A percentile compares a stretch with the other conserved stretches of the same genome.
Conservation (phyloP, 306 rosid genomes). For the Cucurbita argyrosperma region DNA sequence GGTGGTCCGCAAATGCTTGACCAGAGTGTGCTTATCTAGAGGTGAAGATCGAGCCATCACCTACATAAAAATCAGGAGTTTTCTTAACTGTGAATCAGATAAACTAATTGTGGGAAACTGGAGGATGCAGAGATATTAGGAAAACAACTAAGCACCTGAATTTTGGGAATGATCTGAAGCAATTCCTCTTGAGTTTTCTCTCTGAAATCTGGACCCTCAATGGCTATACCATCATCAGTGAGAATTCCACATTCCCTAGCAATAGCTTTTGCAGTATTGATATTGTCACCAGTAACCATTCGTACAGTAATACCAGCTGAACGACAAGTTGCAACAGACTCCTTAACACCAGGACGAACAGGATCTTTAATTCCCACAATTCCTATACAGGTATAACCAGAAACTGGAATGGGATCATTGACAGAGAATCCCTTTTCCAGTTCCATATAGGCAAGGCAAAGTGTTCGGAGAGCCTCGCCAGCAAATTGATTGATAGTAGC, state of each 20-base stretch:
- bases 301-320: slow-evolving; percentile 87
- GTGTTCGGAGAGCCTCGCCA: slow-evolving; percentile 78
- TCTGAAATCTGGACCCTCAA: slow-evolving; percentile 88
- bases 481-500: slow-evolving; percentile 65
- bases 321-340: slow-evolving; percentile 80
- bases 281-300: slow-evolving; percentile 98
- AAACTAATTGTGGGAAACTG: slow-evolving; percentile 1
- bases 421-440: slow-evolving; percentile 51
- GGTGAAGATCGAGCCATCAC: slow-evolving; percentile 99
- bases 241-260: slow-evolving; percentile 97
- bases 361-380: slow-evolving; percentile 95
- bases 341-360: slow-evolving; percentile 94
- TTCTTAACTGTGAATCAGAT: slow-evolving; percentile 4
- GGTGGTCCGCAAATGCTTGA: slow-evolving; percentile 76
- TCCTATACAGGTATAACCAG: slow-evolving; percentile 80
- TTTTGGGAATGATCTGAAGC: slow-evolving; percentile 64
- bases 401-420: slow-evolving; percentile 49
- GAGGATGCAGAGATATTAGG: neutral
- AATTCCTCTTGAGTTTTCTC: slow-evolving; percentile 63
- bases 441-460: slow-evolving; percentile 80
- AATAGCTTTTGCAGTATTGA: slow-evolving; percentile 85
- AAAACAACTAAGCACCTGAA: slow-evolving; percentile 54
- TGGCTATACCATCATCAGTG: slow-evolving; percentile 93
- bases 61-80: slow-evolving; percentile 20
- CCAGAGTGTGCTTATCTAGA: slow-evolving; percentile 81